Base-by-base conservation (phyloP, 2,329 filamentous ascomycete genomes). In the Cladophialophora chaetospira region DNA sequence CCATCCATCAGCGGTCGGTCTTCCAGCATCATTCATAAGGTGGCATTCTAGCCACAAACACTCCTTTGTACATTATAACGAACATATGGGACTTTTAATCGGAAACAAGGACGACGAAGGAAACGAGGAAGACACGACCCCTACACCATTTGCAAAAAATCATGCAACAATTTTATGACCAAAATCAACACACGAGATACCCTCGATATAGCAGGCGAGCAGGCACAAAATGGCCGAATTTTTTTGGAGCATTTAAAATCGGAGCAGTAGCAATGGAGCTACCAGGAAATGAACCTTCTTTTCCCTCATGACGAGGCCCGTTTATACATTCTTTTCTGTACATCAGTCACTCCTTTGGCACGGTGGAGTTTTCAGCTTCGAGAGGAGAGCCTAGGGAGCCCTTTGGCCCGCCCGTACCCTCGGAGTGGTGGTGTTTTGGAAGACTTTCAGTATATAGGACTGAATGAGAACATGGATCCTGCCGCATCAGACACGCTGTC, bases 111-210 rank as follows among this genome's bases (percentile, higher is more conserved):
- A 19, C 8, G 17, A 40, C 17, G 36, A 40, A 19, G 23, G 36
- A 40, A 49, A 36, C 46, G 19, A 49, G 17, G 46, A 25, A 35
- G 17, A 21, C 13, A 49, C 46, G 46, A 49, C 23, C 17, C 36
- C 36, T n/a, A n/a, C 31, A n/a, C n/a, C 36, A 21, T 11, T 40
- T 11, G 17, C 36, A 40, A 11, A 4, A 40, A 11, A 40, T 19
- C 36, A 40, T 40, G 36, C 36, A 40, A 21, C 36, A 40, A 40
- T 40, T 40, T n/a, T 3, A 40, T 19, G 36, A 40, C 36, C 36
- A 40, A 15, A 40, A 21, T n/a, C 8, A n/a, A 40, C 17, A 40
- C 15, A 40, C 15, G 36, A 40, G 17, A 40, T 40, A 40, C 36
- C 17, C 15, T 21, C 36, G 36, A 40, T n/a, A 11, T 11, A 10